A percentile compares a stretch with the other conserved stretches of the same genome.
Conservation (phyloP, 305 asterid species). For the Stenogyne calaminthoides region DNA sequence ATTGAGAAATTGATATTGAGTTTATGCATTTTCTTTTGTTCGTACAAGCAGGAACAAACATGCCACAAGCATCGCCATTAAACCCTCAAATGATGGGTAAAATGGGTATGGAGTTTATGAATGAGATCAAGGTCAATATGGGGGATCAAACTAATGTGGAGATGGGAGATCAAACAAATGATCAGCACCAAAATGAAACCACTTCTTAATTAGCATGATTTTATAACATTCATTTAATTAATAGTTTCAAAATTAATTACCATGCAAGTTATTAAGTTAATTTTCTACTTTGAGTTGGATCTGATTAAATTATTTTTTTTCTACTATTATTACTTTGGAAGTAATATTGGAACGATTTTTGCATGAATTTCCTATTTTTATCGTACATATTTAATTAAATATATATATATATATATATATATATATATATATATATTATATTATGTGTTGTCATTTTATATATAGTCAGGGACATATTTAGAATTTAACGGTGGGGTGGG, state of each 20-base stretch:
- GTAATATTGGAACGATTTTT: no score
- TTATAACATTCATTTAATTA: no score
- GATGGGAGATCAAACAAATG: constrained; percentile 2
- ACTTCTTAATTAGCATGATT: not conserved
- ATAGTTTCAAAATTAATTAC: not conserved
- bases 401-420: no score
- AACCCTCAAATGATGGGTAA: constrained; percentile 1
- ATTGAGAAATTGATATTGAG: no score
- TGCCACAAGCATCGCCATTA: not conserved
- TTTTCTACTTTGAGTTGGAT: not conserved
- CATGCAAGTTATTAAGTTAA: not conserved
- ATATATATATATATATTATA: no score
- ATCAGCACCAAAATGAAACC: not conserved
- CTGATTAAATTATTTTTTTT: not conserved
- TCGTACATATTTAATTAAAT: no score
- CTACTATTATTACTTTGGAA: no score
- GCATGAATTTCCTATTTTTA: no score
- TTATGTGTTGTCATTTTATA: no score
- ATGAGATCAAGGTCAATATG: not conserved
- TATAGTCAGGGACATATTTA: no score
- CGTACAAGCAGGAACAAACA: constrained; percentile 4
- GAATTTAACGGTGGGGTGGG: no score
- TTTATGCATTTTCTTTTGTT: not conserved
- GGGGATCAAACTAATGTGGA: constrained; percentile 5
- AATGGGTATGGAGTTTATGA: not conserved